These are phyloP conservation scores for Tephrocybe sp. DNA, from an alignment of 768 basidiomycete genomes.

Conservation along the genomic window DNA sequence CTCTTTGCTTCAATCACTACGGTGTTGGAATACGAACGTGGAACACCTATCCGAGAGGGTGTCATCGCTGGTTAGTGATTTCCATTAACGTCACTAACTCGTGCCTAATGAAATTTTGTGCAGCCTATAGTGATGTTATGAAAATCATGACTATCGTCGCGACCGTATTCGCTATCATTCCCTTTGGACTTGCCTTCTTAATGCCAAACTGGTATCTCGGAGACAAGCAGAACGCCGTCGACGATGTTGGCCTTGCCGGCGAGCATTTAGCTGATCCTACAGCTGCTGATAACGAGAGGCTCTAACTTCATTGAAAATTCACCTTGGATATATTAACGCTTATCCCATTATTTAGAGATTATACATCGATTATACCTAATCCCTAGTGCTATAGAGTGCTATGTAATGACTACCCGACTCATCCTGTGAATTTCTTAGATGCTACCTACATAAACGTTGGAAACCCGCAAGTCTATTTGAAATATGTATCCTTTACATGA, in stretches of 20 bases:
- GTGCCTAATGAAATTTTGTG: not conserved
- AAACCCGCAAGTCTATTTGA: too few relatives aligned
- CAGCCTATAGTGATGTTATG: conserved; percentile 58
- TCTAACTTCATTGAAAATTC: conserved; percentile 1
- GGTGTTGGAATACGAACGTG: conserved; percentile 46
- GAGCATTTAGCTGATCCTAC: conserved; percentile 13
- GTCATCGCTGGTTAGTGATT: conserved; percentile 49
- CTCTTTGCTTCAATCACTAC: conserved; percentile 56
- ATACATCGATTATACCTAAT: too few relatives aligned
- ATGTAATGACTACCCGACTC: too few relatives aligned
- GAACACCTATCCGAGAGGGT: conserved; percentile 60
- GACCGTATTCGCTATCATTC: conserved; percentile 51
- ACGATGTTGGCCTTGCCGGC: conserved; percentile 34
- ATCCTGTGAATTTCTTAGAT: too few relatives aligned
- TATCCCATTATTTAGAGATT: too few relatives aligned
- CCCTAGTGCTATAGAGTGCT: too few relatives aligned
- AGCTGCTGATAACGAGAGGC: conserved; percentile 8
- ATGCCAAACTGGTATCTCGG: conserved; percentile 70
- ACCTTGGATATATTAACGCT: too few relatives aligned
- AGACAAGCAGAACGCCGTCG: conserved; percentile 69
- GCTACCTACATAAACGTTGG: too few relatives aligned
- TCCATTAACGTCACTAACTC: not conserved
- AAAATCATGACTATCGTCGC: conserved; percentile 53
- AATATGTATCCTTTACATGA: too few relatives aligned
- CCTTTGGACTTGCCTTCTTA: conserved; percentile 53